Base-by-base conservation (phyloP, 1,284 basidiomycete genomes). In the Cutaneotrichosporon cutaneum region DNA sequence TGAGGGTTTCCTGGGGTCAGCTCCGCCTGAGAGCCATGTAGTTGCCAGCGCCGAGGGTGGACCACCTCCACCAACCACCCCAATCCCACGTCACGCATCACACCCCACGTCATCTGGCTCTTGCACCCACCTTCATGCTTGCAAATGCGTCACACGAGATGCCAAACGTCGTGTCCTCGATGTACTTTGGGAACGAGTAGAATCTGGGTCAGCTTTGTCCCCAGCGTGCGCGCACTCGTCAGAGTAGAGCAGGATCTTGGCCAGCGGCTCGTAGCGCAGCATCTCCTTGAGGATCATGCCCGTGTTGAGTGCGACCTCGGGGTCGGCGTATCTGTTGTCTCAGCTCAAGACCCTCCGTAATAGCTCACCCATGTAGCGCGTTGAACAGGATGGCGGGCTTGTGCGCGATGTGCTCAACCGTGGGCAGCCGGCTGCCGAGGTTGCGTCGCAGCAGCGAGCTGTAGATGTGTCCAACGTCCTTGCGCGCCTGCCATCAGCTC, bases 251-350 rank as follows among this genome's bases (percentile, higher is more conserved):
- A 99, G 77, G 57, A 94, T 88, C 82, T 94, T 93, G 58, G 90
- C 90, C 27, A 99, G 81, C 54, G 88, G 85, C 78, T 99, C 96
- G 76, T 97, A 92, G 65, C 90, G 85, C 64, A 99, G 81, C 92
- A 99, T 98, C 82, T 99, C 96, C 70, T 93, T 89, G 55, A 99
- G 82, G 62, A 99, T 91, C 92, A 98, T 95, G 9, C 96, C 96
- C 0, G 96, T 98, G 75, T 99, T 99, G 62, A 99, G 84, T 6
- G 94, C 94, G 53, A 98, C 85, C 64, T 99, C 95, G 70, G 94
- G 90, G 71, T 96, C 93, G 77, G 88, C 88, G 75, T 99, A 99
- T 2, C 84, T 84, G 64, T 14, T 39, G 39, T 63, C n/a, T n/a
- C 48, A 67, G 62, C 48, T 53, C 8, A 35, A 50, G 26, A 39